phyloP scores from a whole-genome alignment of 2,329 filamentous ascomycete genomes.

The Trichoderma pleuroti region DNA sequence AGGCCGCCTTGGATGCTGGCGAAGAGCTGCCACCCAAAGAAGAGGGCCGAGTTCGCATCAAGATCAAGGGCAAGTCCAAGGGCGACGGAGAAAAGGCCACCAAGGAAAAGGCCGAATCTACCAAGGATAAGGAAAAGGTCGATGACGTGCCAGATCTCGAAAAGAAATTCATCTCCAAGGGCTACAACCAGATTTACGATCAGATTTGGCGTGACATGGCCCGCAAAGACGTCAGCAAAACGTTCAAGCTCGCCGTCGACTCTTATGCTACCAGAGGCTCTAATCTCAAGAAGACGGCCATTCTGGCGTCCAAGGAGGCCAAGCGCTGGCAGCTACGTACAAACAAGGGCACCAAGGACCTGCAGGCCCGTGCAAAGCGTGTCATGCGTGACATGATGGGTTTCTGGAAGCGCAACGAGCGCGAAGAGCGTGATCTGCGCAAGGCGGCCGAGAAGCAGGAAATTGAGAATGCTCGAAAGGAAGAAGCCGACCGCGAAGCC shows the following conservation, averaged over 20 bases:
- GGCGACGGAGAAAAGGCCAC: slow-evolving; percentile 39
- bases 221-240: slow-evolving; percentile 88
- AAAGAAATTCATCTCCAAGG: slow-evolving; percentile 77
- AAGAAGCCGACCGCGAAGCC: slow-evolving; percentile 94
- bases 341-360: slow-evolving; percentile 98
- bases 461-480: slow-evolving; percentile 92
- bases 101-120: slow-evolving; percentile 47
- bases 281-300: slow-evolving; percentile 97
- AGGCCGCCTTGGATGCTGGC: slow-evolving; percentile 76
- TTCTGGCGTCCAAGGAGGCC: slow-evolving; percentile 93
- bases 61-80: slow-evolving; percentile 53
- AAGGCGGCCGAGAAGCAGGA: slow-evolving; percentile 95
- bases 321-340: slow-evolving; percentile 96
- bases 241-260: slow-evolving; percentile 80
- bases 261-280: slow-evolving; percentile 84
- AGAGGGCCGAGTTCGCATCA: slow-evolving; percentile 60
- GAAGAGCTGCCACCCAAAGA: slow-evolving; percentile 63
- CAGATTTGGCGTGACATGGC: slow-evolving; percentile 96
- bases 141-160: slow-evolving; percentile 54
- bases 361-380: slow-evolving; percentile 92
- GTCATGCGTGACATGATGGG: slow-evolving; percentile 99
- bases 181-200: slow-evolving; percentile 94
- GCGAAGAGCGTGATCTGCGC: slow-evolving; percentile 89
- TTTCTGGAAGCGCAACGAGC: slow-evolving; percentile 99
- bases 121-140: slow-evolving; percentile 50